phyloP scores from a whole-genome alignment of 352 stramenopile species.

The Globisporangium canariense region DNA sequence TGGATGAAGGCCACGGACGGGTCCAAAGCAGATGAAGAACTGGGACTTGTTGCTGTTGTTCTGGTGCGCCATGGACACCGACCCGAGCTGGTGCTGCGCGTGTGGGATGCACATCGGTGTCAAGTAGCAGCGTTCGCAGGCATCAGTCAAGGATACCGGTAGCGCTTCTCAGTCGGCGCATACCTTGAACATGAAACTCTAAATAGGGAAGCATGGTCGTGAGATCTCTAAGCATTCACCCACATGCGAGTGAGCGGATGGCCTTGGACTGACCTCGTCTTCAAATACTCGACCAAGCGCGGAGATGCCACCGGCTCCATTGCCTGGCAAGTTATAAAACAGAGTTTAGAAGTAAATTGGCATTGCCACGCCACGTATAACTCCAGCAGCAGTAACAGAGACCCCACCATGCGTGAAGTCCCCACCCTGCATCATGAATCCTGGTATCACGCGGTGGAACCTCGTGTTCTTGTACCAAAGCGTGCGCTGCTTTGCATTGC shows the following conservation, averaged over 20 bases:
- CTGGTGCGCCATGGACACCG: constrained; percentile 98
- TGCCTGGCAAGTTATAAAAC: constrained; percentile 35
- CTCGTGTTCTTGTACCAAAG: constrained; percentile 93
- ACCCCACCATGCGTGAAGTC: constrained; percentile 86
- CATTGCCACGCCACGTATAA: background rate
- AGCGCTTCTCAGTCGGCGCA: background rate
- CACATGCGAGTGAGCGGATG: background rate
- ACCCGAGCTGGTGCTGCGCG: constrained; percentile 79
- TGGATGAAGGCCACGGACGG: constrained; percentile 22
- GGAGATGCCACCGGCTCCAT: constrained; percentile 91
- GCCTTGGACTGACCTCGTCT: constrained; percentile 81
- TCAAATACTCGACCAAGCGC: constrained; percentile 94
- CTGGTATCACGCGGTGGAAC: constrained; percentile 98
- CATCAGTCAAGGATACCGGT: background rate
- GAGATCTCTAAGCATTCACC: background rate
- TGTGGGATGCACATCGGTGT: background rate
- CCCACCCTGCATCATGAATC: constrained; percentile 98
- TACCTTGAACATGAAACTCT: constrained; percentile 90
- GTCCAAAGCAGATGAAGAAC: constrained; percentile 98
- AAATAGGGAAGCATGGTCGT: background rate
- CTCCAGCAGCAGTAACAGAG: background rate
- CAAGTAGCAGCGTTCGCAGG: background rate
- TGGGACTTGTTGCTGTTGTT: constrained; percentile 97
- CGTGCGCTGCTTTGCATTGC: constrained; percentile 40
- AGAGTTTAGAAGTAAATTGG: background rate